Base-by-base conservation (phyloP, 331 rosid species). In the Malus hybrid region DNA sequence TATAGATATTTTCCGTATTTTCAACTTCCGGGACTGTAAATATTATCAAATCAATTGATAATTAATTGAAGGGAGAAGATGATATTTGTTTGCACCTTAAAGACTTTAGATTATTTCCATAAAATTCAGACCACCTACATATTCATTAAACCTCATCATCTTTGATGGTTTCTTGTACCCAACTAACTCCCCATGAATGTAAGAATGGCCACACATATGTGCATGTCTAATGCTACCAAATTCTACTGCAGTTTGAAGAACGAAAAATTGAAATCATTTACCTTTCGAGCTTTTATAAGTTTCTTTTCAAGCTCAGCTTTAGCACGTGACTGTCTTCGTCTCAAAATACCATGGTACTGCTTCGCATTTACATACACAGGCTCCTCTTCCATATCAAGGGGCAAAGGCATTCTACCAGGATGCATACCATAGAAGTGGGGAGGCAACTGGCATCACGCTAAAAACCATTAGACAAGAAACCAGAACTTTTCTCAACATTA, bases 281-380 rank as follows among this genome's bases (percentile, higher is more conserved):
- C 97, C 98, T 93, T 93, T 79, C 97, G 85, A 75, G 14, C 85
- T 88, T 83, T 91, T 10, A 84, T 81, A 28, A 71, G 87, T 82
- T 88, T 93, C 86, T 85, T 93, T 83, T 86, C 88, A 32, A 89
- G 89, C 82, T 93, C 96, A 24, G 96, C 92, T 81, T 93, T 93
- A 31, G 98, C 96, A 46, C 98, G 98, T 11, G 97, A 89, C 76
- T 89, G 96, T 79, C 98, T 86, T 79, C 98, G 84, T 79, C 98
- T 83, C 81, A 93, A 77, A 78, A 93, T 90, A 63, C 98, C 98
- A 84, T 93, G 93, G 82, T 93, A 93, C 79, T 93, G 98, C 83
- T 93, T 93, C 34, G 98, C 97, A 78, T 93, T 93, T 39, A 93
- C 98, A 77, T 86, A 89, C 66, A 93, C 98, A 77, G 98, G 97